Percentiles rank a stretch among this genome's conserved stretches.
Conservation (phyloP, 2,329 filamentous ascomycete species). For the Colletotrichum trifolii region DNA sequence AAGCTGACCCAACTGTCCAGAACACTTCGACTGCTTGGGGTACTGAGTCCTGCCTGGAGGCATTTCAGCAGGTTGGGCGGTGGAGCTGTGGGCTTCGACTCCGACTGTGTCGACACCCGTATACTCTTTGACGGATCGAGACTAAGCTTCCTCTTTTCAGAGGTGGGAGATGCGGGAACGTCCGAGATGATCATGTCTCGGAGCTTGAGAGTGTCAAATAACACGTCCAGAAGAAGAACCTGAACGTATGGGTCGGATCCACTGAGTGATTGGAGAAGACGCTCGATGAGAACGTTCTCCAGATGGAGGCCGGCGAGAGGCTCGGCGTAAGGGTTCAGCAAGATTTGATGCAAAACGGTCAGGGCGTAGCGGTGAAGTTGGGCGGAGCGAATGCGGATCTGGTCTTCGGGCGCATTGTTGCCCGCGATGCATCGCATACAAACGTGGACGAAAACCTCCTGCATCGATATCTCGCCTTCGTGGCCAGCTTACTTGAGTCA, state of each 20-base stretch:
- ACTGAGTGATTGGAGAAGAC: conserved; percentile 70
- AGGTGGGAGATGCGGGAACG: conserved; percentile 54
- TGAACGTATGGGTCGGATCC: conserved; percentile 78
- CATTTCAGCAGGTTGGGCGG: conserved; percentile 83
- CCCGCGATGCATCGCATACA: conserved; percentile 72
- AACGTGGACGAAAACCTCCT: conserved; percentile 74
- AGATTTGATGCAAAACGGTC: conserved; percentile 75
- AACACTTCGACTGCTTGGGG: conserved; percentile 77
- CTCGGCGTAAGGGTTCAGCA: conserved; percentile 71
- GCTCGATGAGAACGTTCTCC: conserved; percentile 76
- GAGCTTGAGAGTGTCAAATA: conserved; percentile 78
- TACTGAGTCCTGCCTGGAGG: conserved; percentile 83
- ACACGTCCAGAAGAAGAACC: conserved; percentile 80
- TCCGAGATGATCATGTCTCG: conserved; percentile 57
- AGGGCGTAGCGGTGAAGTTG: conserved; percentile 79
- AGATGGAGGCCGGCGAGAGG: conserved; percentile 72
- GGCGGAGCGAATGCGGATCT: conserved; percentile 63
- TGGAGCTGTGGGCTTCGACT: conserved; percentile 60
- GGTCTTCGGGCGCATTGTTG: conserved; percentile 48
- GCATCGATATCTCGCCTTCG: conserved; percentile 69
- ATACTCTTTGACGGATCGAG: conserved; percentile 54
- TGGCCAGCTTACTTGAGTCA: conserved; percentile 56
- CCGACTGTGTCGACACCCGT: conserved; percentile 50
- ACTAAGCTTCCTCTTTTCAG: conserved; percentile 58
- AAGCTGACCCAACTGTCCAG: conserved; percentile 94